These are phyloP conservation scores for Pythium pectinolyticum DNA, from an alignment of 352 stramenopile genomes.

Conservation along the genomic window DNA sequence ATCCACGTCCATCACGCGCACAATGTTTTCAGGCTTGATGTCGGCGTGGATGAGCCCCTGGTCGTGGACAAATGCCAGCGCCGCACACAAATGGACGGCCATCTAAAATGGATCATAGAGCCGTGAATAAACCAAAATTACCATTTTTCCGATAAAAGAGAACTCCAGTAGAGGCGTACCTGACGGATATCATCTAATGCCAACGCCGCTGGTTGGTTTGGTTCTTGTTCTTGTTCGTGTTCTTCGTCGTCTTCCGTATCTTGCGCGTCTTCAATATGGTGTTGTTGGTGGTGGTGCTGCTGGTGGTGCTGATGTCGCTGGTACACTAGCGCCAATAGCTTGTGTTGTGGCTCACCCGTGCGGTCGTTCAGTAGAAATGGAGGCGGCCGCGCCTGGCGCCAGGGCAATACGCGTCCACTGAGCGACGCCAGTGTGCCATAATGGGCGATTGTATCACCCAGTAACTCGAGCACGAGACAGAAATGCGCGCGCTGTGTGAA, in stretches of 20 bases:
- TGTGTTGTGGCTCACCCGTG: slow-evolving; percentile 53
- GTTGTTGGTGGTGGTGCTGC: background rate
- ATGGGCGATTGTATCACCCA: slow-evolving; percentile 89
- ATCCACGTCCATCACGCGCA: slow-evolving; percentile 10
- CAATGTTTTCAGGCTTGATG: slow-evolving; percentile 80
- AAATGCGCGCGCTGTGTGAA: slow-evolving; percentile 58
- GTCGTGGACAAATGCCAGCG: slow-evolving; percentile 60
- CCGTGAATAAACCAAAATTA: slow-evolving; percentile 3
- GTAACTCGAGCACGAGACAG: slow-evolving; percentile 70
- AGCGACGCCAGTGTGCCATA: slow-evolving; percentile 87
- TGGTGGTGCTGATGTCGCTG: background rate
- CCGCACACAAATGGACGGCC: slow-evolving; percentile 62
- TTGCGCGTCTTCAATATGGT: background rate
- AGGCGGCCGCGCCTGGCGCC: slow-evolving; percentile 57
- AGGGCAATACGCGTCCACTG: slow-evolving; percentile 54
- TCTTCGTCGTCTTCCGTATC: background rate
- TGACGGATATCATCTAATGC: slow-evolving; percentile 41
- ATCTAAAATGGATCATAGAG: slow-evolving; percentile 30
- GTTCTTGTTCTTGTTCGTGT: slow-evolving; percentile 1
- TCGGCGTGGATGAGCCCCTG: slow-evolving; percentile 71
- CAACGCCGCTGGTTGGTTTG: slow-evolving; percentile 21
- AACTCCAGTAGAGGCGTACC: no score
- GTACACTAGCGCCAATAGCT: slow-evolving; percentile 81
- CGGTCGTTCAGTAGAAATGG: slow-evolving; percentile 87
- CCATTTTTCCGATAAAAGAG: no score